A percentile compares a stretch with the other conserved stretches of the same genome.
phyloP scores from a whole-genome alignment of 2,329 filamentous ascomycete species.

The Podosphaera xanthii region DNA sequence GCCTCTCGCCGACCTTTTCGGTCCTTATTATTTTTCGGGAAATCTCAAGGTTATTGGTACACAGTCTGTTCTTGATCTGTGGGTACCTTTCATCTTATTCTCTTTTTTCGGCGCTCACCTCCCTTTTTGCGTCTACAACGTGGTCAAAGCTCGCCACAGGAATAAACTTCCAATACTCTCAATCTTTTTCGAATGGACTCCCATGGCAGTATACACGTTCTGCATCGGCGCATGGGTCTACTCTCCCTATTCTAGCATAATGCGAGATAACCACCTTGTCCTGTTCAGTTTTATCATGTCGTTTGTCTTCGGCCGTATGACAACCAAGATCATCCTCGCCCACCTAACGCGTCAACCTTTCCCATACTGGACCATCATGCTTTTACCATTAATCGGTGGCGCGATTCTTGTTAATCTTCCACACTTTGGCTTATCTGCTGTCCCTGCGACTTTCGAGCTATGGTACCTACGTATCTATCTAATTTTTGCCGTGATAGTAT shows the following conservation, averaged over 20 bases:
- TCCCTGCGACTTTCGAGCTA: conserved; percentile 45
- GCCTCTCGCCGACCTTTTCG: conserved; percentile 47
- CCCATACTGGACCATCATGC: conserved; percentile 86
- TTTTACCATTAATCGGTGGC: conserved; percentile 67
- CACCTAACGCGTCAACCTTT: conserved; percentile 87
- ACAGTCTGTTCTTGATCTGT: conserved; percentile 64
- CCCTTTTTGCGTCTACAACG: conserved; percentile 75
- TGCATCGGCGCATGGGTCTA: conserved; percentile 68
- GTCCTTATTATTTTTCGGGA: conserved; percentile 28
- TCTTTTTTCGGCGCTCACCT: conserved; percentile 53
- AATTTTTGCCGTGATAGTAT: conserved; percentile 59
- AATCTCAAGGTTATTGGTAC: conserved; percentile 39
- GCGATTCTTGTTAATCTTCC: conserved; percentile 68
- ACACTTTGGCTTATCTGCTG: conserved; percentile 41
- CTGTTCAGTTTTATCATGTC: conserved; percentile 84
- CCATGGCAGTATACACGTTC: conserved; percentile 60
- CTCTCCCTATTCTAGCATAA: conserved; percentile 64
- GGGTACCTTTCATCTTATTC: conserved; percentile 48
- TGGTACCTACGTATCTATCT: conserved; percentile 73
- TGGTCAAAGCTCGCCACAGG: conserved; percentile 49
- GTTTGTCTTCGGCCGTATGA: conserved; percentile 96
- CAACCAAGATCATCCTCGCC: conserved; percentile 94
- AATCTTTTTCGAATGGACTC: conserved; percentile 82
- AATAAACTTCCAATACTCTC: conserved; percentile 54
- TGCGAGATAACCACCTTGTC: conserved; percentile 67